phyloP scores from a whole-genome alignment of 176 grass and related monocot genomes.

The Ensete ventricosum region DNA sequence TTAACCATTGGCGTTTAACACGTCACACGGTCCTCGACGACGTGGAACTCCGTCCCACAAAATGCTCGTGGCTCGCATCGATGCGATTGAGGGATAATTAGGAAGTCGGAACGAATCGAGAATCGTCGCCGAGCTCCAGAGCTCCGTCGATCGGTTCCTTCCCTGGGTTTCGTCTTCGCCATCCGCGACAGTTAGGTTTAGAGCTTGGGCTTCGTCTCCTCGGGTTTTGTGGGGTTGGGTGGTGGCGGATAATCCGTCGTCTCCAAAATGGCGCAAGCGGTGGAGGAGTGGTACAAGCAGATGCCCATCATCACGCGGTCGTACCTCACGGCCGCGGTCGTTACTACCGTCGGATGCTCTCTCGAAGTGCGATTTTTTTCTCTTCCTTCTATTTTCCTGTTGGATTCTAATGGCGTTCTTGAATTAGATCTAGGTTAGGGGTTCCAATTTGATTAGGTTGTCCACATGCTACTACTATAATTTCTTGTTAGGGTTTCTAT shows the following conservation, averaged over 20 bases:
- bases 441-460: background rate
- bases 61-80: too few relatives aligned
- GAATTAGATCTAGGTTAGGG: too few relatives aligned
- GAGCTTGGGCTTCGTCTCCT: background rate
- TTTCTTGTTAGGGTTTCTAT: background rate
- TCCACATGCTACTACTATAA: too few relatives aligned
- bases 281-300: conserved; percentile 99
- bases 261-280: conserved; percentile 63
- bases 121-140: too few relatives aligned
- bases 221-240: background rate
- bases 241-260: background rate
- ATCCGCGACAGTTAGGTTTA: background rate
- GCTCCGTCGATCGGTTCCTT: background rate
- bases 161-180: background rate
- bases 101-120: too few relatives aligned
- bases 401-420: background rate
- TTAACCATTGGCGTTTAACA: too few relatives aligned
- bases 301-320: conserved; percentile 99
- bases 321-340: conserved; percentile 89
- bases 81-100: too few relatives aligned
- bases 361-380: conserved; percentile 47
- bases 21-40: too few relatives aligned
- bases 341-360: conserved; percentile 90
- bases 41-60: too few relatives aligned
- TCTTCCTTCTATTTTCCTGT: background rate